A percentile compares a stretch with the other conserved stretches of the same genome.
phyloP scores from a whole-genome alignment of 805 yeast species.

The Starmerella stigmatis region DNA sequence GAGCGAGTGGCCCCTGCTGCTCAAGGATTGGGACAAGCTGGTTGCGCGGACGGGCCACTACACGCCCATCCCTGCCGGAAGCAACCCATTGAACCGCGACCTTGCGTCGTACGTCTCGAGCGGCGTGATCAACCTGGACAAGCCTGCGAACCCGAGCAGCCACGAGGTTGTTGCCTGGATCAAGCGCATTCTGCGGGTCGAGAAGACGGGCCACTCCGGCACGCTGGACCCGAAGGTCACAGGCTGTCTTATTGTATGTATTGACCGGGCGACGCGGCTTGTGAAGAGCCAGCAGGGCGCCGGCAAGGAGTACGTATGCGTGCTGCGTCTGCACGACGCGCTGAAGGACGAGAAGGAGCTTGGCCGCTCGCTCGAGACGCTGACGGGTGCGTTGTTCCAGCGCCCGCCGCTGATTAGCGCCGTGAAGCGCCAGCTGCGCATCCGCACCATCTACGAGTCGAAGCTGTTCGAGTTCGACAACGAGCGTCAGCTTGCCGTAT shows the following conservation, averaged over 20 bases:
- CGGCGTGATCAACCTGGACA: constrained; percentile 95
- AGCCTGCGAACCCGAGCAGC: constrained; percentile 95
- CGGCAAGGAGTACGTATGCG: constrained; percentile 98
- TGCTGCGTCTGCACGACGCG: constrained; percentile 89
- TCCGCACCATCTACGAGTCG: constrained; percentile 93
- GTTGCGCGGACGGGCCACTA: constrained; percentile 94
- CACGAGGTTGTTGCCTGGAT: constrained; percentile 99
- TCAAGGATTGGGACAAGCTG: constrained; percentile 88
- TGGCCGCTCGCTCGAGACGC: constrained; percentile 77
- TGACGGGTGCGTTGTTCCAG: constrained; percentile 98
- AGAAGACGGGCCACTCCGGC: constrained; percentile 98
- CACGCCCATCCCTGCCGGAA: constrained; percentile 93
- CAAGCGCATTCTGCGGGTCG: constrained; percentile 86
- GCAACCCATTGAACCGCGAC: constrained; percentile 91
- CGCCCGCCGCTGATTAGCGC: constrained; percentile 99
- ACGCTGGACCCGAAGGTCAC: constrained; percentile 98
- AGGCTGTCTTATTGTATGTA: constrained; percentile 95
- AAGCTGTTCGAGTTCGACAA: constrained; percentile 92
- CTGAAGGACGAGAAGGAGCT: constrained; percentile 82
- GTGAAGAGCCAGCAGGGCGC: constrained; percentile 99
- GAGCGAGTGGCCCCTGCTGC: constrained; percentile 87
- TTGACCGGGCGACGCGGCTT: constrained; percentile 94
- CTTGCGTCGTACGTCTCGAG: constrained; percentile 78
- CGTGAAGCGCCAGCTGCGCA: constrained; percentile 97
- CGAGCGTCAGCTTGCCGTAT: constrained; percentile 92